Conservation (phyloP, 108 stramenopile genomes). For the Stephanodiscus triporus region DNA sequence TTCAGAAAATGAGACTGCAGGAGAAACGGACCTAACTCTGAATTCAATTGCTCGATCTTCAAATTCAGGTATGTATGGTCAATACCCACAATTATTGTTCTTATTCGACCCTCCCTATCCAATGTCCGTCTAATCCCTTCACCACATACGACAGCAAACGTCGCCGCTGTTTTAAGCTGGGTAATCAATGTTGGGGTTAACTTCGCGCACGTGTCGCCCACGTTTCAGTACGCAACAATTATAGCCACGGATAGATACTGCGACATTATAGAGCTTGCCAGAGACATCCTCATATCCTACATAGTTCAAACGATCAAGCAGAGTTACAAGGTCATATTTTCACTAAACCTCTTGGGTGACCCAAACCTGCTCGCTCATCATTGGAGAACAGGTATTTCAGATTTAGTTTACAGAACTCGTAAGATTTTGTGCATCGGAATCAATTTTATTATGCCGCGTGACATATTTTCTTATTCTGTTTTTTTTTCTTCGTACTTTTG, state of each 20-base stretch:
- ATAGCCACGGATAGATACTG: constrained; percentile 40
- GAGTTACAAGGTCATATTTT: constrained; percentile 41
- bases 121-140: background rate
- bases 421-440: constrained; percentile 4
- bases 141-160: constrained; percentile 4
- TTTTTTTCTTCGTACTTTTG: background rate
- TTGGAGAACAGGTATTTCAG: constrained; percentile 39
- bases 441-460: background rate
- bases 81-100: background rate
- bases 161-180: constrained; percentile 44
- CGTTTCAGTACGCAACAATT: constrained; percentile 31
- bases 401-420: constrained; percentile 39
- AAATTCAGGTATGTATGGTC: constrained; percentile 30
- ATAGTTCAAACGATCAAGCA: constrained; percentile 39
- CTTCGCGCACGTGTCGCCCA: constrained; percentile 56
- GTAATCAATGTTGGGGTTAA: constrained; percentile 52
- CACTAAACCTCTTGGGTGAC: constrained; percentile 47
- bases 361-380: constrained; percentile 44
- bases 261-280: constrained; percentile 37
- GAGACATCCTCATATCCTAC: constrained; percentile 34
- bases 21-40: constrained; percentile 32
- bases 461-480: background rate
- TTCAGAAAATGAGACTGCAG: constrained; percentile 11
- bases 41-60: constrained; percentile 44
- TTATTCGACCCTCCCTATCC: background rate